phyloP scores from a whole-genome alignment of 148 eudicot genomes.

The Rhododendron kiyosumense region DNA sequence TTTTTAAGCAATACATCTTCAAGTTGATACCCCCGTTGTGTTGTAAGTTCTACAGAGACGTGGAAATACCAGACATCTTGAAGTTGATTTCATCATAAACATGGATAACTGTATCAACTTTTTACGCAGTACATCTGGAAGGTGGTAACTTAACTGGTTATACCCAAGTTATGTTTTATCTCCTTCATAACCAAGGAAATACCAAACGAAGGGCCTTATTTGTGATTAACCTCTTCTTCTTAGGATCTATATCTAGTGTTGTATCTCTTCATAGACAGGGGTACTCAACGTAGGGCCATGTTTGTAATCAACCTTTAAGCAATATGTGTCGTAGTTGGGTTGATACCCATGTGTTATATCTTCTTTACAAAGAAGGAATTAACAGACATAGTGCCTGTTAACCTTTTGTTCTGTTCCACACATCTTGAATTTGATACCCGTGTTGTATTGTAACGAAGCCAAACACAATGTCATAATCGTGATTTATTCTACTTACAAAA shows the following conservation, averaged over 20 bases:
- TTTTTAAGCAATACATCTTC: background rate
- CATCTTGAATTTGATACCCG: background rate
- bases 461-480: background rate
- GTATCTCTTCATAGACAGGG: background rate
- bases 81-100: too few relatives aligned
- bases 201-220: background rate
- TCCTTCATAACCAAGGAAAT: background rate
- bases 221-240: background rate
- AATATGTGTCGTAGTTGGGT: background rate
- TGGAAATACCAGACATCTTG: too few relatives aligned
- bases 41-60: background rate
- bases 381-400: background rate
- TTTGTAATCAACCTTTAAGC: too few relatives aligned
- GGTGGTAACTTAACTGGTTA: too few relatives aligned
- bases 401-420: background rate
- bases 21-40: background rate
- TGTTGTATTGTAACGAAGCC: background rate
- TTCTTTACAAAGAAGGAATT: background rate
- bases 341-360: background rate
- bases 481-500: background rate
- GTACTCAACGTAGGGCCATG: too few relatives aligned
- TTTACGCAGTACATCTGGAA: too few relatives aligned
- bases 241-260: background rate
- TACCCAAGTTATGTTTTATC: background rate
- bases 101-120: too few relatives aligned